Evolutionary conservation across 2,329 filamentous ascomycete species (phyloP).

Genomic region (Aspergillus sp.): DNA sequence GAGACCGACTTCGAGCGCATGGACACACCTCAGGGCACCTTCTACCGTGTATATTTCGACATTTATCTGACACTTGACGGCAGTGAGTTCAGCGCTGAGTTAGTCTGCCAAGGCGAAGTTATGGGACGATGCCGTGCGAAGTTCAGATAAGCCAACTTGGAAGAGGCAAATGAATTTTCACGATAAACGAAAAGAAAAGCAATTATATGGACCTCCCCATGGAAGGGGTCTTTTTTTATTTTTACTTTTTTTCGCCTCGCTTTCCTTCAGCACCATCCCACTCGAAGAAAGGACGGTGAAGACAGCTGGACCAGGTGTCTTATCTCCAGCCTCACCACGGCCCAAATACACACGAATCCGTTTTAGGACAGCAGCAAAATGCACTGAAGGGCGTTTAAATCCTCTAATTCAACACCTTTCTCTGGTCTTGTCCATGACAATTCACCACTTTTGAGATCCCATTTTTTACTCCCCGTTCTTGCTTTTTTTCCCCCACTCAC

Average conservation of each 20-base stretch:
- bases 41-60: conserved; percentile 73
- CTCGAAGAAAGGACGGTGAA: conserved; percentile 1
- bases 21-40: conserved; percentile 96
- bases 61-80: conserved; percentile 92
- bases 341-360: not conserved
- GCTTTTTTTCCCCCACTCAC: not conserved
- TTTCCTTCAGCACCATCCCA: not conserved
- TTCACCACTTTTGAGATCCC: not conserved
- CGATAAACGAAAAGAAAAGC: not conserved
- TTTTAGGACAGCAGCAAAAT: not conserved
- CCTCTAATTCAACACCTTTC: not conserved
- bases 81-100: conserved; percentile 94
- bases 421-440: not conserved
- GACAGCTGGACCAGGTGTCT: not conserved
- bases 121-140: conserved; percentile 95
- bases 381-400: conserved; percentile 1
- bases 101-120: conserved; percentile 98
- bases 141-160: conserved; percentile 60
- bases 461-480: not conserved
- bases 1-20: conserved; percentile 99
- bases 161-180: conserved; percentile 1
- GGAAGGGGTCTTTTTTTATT: not conserved
- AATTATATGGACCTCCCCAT: not conserved
- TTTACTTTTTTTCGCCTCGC: not conserved
- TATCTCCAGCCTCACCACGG: not conserved